Percentiles rank a stretch among this genome's conserved stretches.
Conservation (phyloP, 257 asterid genomes). For the Rubia yunnanensis region DNA sequence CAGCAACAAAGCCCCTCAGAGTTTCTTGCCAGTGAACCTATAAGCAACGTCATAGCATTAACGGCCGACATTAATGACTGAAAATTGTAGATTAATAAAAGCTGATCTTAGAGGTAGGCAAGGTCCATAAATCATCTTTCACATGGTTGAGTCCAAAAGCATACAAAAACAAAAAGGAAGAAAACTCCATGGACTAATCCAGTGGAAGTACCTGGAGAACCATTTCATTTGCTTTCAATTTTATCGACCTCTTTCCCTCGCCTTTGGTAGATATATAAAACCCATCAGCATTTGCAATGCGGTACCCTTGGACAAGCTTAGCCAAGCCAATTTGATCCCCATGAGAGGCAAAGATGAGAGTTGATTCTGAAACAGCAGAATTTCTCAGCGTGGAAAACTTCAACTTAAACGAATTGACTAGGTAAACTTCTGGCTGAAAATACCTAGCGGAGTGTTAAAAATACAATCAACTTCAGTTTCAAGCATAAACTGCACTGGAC, state of each 20-base stretch:
- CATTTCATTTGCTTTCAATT: conserved; percentile 72
- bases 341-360: conserved; percentile 76
- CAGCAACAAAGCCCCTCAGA: conserved; percentile 94
- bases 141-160: background rate
- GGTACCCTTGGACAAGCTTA: conserved; percentile 78
- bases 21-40: conserved; percentile 99
- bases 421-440: conserved; percentile 16
- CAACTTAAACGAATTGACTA: conserved; percentile 16
- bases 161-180: background rate
- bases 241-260: conserved; percentile 82
- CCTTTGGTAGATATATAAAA: conserved; percentile 85
- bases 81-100: background rate
- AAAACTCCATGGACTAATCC: background rate
- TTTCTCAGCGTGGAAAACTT: conserved; percentile 22
- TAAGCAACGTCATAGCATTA: conserved; percentile 1
- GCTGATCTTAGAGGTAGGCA: background rate
- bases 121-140: background rate
- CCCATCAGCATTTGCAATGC: conserved; percentile 75
- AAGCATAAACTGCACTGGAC: conserved; percentile 82
- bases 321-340: conserved; percentile 94
- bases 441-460: conserved; percentile 94
- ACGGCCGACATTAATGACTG: background rate
- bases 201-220: conserved; percentile 71
- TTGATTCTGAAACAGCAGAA: conserved; percentile 62
- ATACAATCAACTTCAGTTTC: conserved; percentile 91